Percentiles rank a stretch among this genome's conserved stretches.
phyloP scores from a whole-genome alignment of 1,139 yeast genomes.

The Geotrichum fermentans region DNA sequence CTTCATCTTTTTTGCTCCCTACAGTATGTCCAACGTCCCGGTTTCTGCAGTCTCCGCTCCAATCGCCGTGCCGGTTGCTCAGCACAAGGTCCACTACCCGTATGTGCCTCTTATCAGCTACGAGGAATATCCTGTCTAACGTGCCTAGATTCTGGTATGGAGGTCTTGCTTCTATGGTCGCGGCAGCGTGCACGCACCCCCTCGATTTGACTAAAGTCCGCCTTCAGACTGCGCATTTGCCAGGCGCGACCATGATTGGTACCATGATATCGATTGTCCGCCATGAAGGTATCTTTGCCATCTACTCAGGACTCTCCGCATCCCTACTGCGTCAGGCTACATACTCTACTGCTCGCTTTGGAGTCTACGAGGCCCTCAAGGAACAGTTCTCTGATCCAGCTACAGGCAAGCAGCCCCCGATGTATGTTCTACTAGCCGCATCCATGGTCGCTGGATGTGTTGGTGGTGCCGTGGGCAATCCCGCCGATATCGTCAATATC shows the following conservation, averaged over 20 bases:
- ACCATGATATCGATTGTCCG: constrained; percentile 58
- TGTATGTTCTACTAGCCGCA: constrained; percentile 56
- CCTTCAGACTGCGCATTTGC: constrained; percentile 59
- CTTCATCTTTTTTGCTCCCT: no score
- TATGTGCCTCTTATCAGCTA: constrained; percentile 15
- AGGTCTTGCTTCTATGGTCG: constrained; percentile 44
- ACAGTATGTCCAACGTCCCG: no score
- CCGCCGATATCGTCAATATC: constrained; percentile 81
- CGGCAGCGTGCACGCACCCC: constrained; percentile 53
- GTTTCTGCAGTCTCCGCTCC: no score
- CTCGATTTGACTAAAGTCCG: constrained; percentile 81
- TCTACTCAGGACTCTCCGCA: constrained; percentile 78
- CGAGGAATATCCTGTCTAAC: background rate
- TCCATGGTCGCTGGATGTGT: constrained; percentile 80
- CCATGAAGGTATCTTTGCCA: constrained; percentile 61
- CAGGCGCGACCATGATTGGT: constrained; percentile 55
- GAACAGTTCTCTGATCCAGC: constrained; percentile 36
- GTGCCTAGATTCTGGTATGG: constrained; percentile 51
- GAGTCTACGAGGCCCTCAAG: constrained; percentile 72
- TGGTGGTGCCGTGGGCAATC: constrained; percentile 84
- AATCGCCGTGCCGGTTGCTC: no score
- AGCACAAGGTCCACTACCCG: constrained; percentile 24
- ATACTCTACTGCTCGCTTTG: constrained; percentile 80
- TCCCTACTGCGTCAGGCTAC: constrained; percentile 82
- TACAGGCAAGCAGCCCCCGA: constrained; percentile 41